These are phyloP conservation scores for Diplocarpon mali DNA, from an alignment of 2,329 filamentous ascomycete species.

Conservation along the genomic window DNA sequence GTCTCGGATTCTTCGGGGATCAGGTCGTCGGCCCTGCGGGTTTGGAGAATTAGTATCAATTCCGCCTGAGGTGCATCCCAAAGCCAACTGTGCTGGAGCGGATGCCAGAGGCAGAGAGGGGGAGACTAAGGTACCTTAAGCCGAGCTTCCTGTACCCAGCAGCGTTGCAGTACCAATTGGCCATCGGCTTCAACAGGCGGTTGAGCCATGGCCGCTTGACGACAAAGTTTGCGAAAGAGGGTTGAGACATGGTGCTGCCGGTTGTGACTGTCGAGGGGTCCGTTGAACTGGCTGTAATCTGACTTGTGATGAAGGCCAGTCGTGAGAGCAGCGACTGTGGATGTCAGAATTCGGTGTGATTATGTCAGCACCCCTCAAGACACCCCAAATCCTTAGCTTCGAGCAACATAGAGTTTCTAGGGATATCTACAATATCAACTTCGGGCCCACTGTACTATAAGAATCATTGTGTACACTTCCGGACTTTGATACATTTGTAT, in stretches of 20 bases:
- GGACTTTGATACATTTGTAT: too few relatives aligned
- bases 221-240: conserved; percentile 63
- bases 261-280: conserved; percentile 7
- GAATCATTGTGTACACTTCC: too few relatives aligned
- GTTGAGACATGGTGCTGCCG: conserved; percentile 26
- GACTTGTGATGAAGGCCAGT: too few relatives aligned
- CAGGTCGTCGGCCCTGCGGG: conserved; percentile 76
- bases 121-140: conserved; percentile 53
- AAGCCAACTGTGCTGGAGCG: conserved; percentile 6
- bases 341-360: too few relatives aligned
- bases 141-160: conserved; percentile 90
- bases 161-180: conserved; percentile 81
- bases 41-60: conserved; percentile 3
- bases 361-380: too few relatives aligned
- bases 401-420: too few relatives aligned
- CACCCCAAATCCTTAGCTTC: too few relatives aligned
- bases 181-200: conserved; percentile 66
- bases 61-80: background rate
- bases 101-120: background rate
- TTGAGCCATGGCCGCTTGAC: conserved; percentile 77
- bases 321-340: too few relatives aligned
- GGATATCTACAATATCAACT: too few relatives aligned
- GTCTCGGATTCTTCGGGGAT: conserved; percentile 84
- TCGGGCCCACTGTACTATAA: too few relatives aligned
- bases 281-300: too few relatives aligned